Evolutionary conservation across 306 rosid genomes (phyloP).

Genomic region (Psophocarpus tetragonolobus): DNA sequence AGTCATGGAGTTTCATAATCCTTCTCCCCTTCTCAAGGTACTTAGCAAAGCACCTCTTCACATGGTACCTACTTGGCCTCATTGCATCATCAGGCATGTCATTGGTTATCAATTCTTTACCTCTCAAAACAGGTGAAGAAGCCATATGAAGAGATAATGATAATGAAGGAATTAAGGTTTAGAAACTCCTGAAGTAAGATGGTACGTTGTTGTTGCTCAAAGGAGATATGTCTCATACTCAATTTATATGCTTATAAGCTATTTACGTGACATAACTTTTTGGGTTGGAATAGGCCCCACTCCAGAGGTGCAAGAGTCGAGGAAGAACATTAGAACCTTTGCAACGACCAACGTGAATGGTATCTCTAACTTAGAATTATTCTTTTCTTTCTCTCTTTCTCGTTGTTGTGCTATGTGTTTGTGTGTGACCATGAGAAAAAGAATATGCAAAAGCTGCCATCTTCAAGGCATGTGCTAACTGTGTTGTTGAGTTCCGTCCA

Average conservation of each 20-base stretch:
- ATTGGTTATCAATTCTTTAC: slow-evolving; percentile 48
- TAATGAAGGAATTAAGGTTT: background rate
- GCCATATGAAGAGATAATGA: slow-evolving; percentile 37
- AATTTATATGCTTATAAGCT: slow-evolving; percentile 38
- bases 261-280: background rate
- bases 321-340: slow-evolving; percentile 71
- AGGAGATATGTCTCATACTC: slow-evolving; percentile 21
- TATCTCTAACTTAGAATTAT: slow-evolving; percentile 46
- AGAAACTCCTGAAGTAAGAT: background rate
- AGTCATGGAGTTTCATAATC: slow-evolving; percentile 51
- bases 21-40: slow-evolving; percentile 68
- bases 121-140: slow-evolving; percentile 34
- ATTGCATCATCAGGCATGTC: slow-evolving; percentile 56
- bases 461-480: slow-evolving; percentile 11
- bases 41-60: slow-evolving; percentile 73
- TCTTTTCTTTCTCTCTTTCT: slow-evolving; percentile 62
- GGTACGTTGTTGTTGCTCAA: slow-evolving; percentile 4
- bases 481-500: slow-evolving; percentile 1
- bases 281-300: slow-evolving; percentile 25
- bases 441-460: slow-evolving; percentile 41
- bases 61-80: slow-evolving; percentile 61
- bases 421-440: slow-evolving; percentile 23
- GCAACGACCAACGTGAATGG: slow-evolving; percentile 1
- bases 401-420: background rate
- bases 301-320: slow-evolving; percentile 37